These are phyloP conservation scores for Malus hybrid DNA, from an alignment of 331 rosid species.

Conservation along the genomic window DNA sequence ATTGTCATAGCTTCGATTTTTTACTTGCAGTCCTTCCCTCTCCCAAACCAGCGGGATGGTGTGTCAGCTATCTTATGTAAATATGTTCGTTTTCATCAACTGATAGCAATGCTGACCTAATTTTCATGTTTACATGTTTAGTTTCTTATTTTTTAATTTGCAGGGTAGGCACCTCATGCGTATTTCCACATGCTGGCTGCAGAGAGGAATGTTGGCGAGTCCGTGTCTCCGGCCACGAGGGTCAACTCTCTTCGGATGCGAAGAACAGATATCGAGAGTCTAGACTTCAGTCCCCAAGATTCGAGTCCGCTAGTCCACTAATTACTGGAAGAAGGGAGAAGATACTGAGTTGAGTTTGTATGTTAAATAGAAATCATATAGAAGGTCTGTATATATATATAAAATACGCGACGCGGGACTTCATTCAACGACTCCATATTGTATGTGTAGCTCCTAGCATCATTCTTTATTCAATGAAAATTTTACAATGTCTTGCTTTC, in stretches of 20 bases:
- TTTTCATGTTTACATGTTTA: not conserved
- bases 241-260: not conserved
- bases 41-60: constrained; percentile 19
- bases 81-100: not conserved
- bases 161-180: constrained; percentile 25
- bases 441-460: not conserved
- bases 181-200: constrained; percentile 12
- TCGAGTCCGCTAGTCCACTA: not conserved
- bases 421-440: not conserved
- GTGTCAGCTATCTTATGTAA: not conserved
- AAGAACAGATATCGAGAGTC: not conserved
- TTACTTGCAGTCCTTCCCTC: constrained; percentile 27
- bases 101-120: not conserved
- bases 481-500: not conserved
- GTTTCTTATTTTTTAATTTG: not conserved
- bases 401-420: not conserved
- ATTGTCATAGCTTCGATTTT: constrained; percentile 1
- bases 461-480: not conserved
- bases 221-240: not conserved
- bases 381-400: not conserved
- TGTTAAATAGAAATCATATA: not conserved
- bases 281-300: not conserved
- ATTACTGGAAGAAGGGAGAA: not conserved
- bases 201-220: not conserved
- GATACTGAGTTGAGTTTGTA: not conserved